Evolutionary conservation across 441 rosid genomes (phyloP).

Genomic region (Populus hybrid): DNA sequence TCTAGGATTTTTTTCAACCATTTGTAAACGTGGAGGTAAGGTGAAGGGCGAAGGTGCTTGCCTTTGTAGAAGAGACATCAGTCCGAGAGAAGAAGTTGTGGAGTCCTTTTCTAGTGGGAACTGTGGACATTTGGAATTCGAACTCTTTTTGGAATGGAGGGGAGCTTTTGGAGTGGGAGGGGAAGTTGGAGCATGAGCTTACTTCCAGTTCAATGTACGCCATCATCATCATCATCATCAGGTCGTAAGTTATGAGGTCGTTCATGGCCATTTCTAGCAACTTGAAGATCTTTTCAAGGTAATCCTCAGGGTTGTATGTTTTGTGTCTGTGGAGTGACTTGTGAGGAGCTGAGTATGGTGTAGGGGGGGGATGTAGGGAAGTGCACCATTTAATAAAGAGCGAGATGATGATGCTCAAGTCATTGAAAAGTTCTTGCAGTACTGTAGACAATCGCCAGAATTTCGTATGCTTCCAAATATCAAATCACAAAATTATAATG

Average conservation of each 20-base stretch:
- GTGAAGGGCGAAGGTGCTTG: slow-evolving; percentile 91
- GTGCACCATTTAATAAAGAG: slow-evolving; percentile 32
- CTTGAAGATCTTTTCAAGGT: slow-evolving; percentile 1
- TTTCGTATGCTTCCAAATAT: slow-evolving; percentile 36
- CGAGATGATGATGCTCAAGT: slow-evolving; percentile 13
- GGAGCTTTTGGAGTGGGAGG: slow-evolving; percentile 35
- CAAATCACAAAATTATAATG: slow-evolving; percentile 24
- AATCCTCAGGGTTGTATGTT: neutral
- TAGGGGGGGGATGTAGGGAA: slow-evolving; percentile 17
- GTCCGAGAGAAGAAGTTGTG: slow-evolving; percentile 70
- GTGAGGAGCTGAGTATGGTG: slow-evolving; percentile 11
- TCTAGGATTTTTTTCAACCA: slow-evolving; percentile 74
- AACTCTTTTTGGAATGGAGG: slow-evolving; percentile 61
- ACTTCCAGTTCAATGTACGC: slow-evolving; percentile 80
- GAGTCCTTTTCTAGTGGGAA: slow-evolving; percentile 32
- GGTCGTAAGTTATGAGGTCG: slow-evolving; percentile 33
- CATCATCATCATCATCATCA: slow-evolving; percentile 42
- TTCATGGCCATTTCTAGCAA: slow-evolving; percentile 39
- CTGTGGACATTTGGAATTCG: slow-evolving; percentile 78
- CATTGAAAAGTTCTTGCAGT: slow-evolving; percentile 7
- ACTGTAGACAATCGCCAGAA: slow-evolving; percentile 13
- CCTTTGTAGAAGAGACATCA: slow-evolving; percentile 97
- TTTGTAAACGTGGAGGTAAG: slow-evolving; percentile 80
- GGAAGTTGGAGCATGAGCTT: slow-evolving; percentile 45
- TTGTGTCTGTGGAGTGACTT: neutral